A percentile compares a stretch with the other conserved stretches of the same genome.
Conservation (phyloP, 129 eudicot genomes). For the carrot (Daucus carota) region DH1_v3.0 NC_030386.2:30142501-30143000, state of each 20-base stretch:
- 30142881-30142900: constrained; percentile 3
- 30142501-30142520: background rate
- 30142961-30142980: background rate
- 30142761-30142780: background rate
- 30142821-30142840: constrained; percentile 15
- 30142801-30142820: background rate
- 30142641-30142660: background rate
- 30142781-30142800: background rate
- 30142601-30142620: background rate
- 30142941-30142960: background rate
- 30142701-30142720: background rate
- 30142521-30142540: background rate
- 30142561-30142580: background rate
- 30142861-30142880: constrained; percentile 17
- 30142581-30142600: background rate
- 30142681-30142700: background rate
- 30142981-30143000: background rate
- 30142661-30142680: background rate
- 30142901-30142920: constrained; percentile 1
- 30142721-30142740: constrained; percentile 8
- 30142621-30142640: background rate
- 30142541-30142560: background rate
- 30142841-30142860: constrained; percentile 23
- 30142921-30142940: constrained; percentile 14
- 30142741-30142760: constrained; percentile 8